Percentiles rank a stretch among this genome's conserved stretches.
These are phyloP conservation scores for Misopates orontium DNA, from an alignment of 257 asterid genomes.

Conservation along the genomic window DNA sequence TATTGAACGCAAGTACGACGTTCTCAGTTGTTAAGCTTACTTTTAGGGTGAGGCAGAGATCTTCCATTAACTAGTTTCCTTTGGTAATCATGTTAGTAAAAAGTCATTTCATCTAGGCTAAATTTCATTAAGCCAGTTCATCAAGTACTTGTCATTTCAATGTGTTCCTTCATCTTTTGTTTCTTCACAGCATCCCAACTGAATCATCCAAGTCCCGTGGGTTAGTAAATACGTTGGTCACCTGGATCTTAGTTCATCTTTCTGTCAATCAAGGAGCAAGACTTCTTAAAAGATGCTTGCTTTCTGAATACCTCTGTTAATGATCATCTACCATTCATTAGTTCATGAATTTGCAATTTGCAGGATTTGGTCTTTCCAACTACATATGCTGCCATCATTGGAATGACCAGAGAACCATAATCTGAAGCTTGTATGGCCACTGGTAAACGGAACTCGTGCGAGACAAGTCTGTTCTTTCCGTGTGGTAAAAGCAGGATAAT, in stretches of 20 bases:
- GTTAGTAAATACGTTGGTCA: not conserved
- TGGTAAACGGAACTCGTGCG: constrained; percentile 24
- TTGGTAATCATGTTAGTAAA: not conserved
- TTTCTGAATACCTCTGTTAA: constrained; percentile 2
- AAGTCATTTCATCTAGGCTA: not conserved
- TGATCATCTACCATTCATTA: constrained; percentile 12
- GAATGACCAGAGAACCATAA: constrained; percentile 24
- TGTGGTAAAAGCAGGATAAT: constrained; percentile 24
- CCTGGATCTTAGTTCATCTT: not conserved
- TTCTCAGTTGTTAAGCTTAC: not conserved
- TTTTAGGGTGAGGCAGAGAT: not conserved
- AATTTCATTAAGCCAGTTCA: not conserved
- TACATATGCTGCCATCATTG: constrained; percentile 24
- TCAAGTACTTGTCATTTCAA: not conserved
- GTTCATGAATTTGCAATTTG: constrained; percentile 28
- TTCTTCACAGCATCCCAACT: not conserved
- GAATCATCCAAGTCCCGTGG: not conserved
- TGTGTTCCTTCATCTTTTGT: not conserved
- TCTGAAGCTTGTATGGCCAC: constrained; percentile 22
- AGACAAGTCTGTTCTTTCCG: constrained; percentile 20
- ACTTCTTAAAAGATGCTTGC: not conserved
- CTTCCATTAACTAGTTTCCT: not conserved
- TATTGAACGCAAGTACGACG: not conserved
- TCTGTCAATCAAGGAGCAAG: constrained; percentile 6
- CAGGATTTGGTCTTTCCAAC: constrained; percentile 37